Evolutionary conservation across 805 yeast genomes (phyloP).

Genomic region (Spathaspora passalidarum): DNA sequence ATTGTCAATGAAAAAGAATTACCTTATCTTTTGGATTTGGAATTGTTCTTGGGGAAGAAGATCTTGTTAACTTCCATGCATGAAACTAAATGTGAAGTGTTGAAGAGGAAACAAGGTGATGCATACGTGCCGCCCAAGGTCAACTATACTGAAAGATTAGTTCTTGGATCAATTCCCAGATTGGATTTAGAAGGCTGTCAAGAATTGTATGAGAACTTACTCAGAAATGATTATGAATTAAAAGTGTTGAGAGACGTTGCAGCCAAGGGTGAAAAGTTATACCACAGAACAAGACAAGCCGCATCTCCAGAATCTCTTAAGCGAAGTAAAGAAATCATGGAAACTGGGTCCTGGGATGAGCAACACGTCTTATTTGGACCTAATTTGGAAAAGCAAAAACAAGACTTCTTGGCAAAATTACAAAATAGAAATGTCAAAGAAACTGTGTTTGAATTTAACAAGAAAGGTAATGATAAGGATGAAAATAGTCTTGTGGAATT

Average conservation of each 20-base stretch:
- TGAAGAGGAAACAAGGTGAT: slow-evolving; percentile 44
- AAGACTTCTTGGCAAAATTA: slow-evolving; percentile 66
- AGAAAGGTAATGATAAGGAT: slow-evolving; percentile 34
- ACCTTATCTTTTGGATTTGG: slow-evolving; percentile 88
- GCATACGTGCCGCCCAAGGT: slow-evolving; percentile 54
- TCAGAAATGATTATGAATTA: slow-evolving; percentile 67
- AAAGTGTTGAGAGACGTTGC: slow-evolving; percentile 67
- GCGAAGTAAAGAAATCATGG: slow-evolving; percentile 74
- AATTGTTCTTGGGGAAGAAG: slow-evolving; percentile 83
- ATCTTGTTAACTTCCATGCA: slow-evolving; percentile 68
- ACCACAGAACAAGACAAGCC: slow-evolving; percentile 77
- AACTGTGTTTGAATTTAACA: slow-evolving; percentile 88
- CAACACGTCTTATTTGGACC: slow-evolving; percentile 78
- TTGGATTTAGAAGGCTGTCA: slow-evolving; percentile 61
- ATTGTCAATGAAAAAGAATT: slow-evolving; percentile 80
- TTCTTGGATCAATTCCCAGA: slow-evolving; percentile 83
- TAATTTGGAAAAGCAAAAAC: slow-evolving; percentile 70
- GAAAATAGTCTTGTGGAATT: slow-evolving; percentile 72
- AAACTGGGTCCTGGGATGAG: slow-evolving; percentile 78
- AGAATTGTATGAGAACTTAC: slow-evolving; percentile 65
- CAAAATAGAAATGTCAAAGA: slow-evolving; percentile 72
- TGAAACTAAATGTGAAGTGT: slow-evolving; percentile 54
- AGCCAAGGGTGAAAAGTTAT: slow-evolving; percentile 81
- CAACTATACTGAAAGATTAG: slow-evolving; percentile 71
- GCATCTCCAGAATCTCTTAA: slow-evolving; percentile 87